A percentile compares a stretch with the other conserved stretches of the same genome.
Evolutionary conservation across 2,329 filamentous ascomycete genomes (phyloP).

Genomic region (Botrytis elliptica): DNA sequence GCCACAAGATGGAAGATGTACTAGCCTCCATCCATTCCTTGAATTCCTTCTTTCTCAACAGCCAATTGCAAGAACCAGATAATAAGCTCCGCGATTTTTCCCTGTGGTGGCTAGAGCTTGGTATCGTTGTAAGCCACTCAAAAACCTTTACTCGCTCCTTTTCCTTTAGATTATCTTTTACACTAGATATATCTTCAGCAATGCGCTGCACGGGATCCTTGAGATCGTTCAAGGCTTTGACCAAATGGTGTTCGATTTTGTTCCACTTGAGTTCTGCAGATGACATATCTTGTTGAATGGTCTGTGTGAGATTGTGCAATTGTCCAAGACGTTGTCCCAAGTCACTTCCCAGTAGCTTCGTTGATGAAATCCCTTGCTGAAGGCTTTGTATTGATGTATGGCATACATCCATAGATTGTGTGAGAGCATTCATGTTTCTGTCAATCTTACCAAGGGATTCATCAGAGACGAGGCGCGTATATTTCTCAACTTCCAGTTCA

Average conservation of each 20-base stretch:
- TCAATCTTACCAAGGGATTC: neutral
- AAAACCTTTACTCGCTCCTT: neutral
- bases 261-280: neutral
- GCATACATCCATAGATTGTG: neutral
- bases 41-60: constrained; percentile 30
- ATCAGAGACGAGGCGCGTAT: too few relatives aligned
- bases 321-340: neutral
- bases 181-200: neutral
- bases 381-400: neutral
- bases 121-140: neutral
- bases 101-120: neutral
- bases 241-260: neutral
- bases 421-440: neutral
- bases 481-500: too few relatives aligned
- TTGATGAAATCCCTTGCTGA: neutral
- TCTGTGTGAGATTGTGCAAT: neutral
- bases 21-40: constrained; percentile 36
- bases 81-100: constrained; percentile 14
- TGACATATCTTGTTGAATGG: neutral
- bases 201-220: constrained; percentile 13
- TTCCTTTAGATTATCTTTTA: neutral
- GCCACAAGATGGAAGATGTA: constrained; percentile 40
- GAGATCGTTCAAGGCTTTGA: constrained; percentile 4
- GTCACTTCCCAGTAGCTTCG: neutral
- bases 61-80: constrained; percentile 30